phyloP scores from a whole-genome alignment of 2,329 filamentous ascomycete genomes.

The Aschersonia sp. region DNA sequence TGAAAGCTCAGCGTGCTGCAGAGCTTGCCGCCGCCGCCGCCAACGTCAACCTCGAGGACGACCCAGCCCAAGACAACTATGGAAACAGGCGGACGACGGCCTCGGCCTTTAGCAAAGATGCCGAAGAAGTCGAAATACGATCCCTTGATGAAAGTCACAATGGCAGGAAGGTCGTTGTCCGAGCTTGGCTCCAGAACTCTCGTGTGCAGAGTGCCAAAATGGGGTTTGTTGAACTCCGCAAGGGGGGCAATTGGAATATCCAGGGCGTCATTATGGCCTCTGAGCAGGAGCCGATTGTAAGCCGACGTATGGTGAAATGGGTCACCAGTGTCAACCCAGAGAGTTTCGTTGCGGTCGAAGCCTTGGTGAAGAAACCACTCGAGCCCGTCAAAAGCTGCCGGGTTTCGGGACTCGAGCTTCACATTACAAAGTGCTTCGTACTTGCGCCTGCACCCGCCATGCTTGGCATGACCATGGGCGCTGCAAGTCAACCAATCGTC shows the following conservation, averaged over 20 bases:
- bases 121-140: constrained; percentile 44
- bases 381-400: constrained; percentile 81
- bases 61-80: constrained; percentile 64
- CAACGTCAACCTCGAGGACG: constrained; percentile 49
- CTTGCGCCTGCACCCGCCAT: constrained; percentile 48
- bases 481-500: constrained; percentile 37
- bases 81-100: constrained; percentile 29
- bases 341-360: constrained; percentile 71
- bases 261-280: constrained; percentile 60
- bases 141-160: constrained; percentile 49
- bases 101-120: constrained; percentile 17
- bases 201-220: constrained; percentile 47
- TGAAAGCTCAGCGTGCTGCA: constrained; percentile 59
- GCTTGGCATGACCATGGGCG: constrained; percentile 41
- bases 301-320: constrained; percentile 84
- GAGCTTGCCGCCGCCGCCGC: constrained; percentile 54
- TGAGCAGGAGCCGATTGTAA: constrained; percentile 44
- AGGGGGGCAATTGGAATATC: constrained; percentile 54
- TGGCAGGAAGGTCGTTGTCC: constrained; percentile 58
- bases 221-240: constrained; percentile 67
- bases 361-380: constrained; percentile 62
- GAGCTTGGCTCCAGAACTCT: constrained; percentile 38
- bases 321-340: constrained; percentile 60
- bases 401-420: constrained; percentile 69
- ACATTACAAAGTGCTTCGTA: constrained; percentile 73